Conservation (phyloP, 768 basidiomycete genomes). For the Pleurotus djamor region DNA sequence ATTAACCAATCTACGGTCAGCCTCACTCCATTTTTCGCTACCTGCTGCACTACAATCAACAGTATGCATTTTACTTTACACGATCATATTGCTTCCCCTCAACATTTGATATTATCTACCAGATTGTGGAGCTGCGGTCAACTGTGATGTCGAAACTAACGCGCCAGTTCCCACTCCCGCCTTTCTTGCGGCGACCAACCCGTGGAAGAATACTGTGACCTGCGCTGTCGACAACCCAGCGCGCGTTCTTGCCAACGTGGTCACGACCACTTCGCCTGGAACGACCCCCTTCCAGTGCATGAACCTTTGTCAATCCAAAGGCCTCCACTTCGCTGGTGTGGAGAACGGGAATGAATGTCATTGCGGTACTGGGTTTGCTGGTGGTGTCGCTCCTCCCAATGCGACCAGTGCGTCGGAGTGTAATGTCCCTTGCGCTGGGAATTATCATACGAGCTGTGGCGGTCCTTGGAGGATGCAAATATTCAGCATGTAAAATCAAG, state of each 20-base stretch:
- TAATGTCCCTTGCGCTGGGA: neutral
- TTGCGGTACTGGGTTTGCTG: constrained; percentile 9
- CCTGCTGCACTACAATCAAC: neutral
- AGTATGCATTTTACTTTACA: neutral
- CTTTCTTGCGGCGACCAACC: neutral
- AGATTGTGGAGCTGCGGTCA: neutral
- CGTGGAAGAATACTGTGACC: constrained; percentile 1
- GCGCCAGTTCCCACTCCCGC: neutral
- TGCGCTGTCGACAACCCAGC: constrained; percentile 10
- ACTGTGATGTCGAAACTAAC: constrained; percentile 2
- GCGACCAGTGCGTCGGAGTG: neutral
- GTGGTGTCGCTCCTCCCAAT: constrained; percentile 7
- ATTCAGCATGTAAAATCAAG: neutral
- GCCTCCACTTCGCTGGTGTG: constrained; percentile 4
- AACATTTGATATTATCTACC: no score
- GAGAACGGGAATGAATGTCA: constrained; percentile 9
- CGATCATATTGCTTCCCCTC: no score
- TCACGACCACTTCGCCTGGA: constrained; percentile 1
- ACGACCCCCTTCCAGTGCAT: constrained; percentile 10
- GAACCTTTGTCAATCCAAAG: constrained; percentile 3
- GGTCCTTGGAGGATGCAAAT: constrained; percentile 5
- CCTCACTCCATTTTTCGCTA: neutral
- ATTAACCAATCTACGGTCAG: constrained; percentile 23
- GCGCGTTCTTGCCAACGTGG: constrained; percentile 4
- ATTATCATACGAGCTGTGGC: constrained; percentile 1